Evolutionary conservation across 495 filamentous ascomycete species (phyloP).

Genomic region (Hypoxylon trugodes): DNA sequence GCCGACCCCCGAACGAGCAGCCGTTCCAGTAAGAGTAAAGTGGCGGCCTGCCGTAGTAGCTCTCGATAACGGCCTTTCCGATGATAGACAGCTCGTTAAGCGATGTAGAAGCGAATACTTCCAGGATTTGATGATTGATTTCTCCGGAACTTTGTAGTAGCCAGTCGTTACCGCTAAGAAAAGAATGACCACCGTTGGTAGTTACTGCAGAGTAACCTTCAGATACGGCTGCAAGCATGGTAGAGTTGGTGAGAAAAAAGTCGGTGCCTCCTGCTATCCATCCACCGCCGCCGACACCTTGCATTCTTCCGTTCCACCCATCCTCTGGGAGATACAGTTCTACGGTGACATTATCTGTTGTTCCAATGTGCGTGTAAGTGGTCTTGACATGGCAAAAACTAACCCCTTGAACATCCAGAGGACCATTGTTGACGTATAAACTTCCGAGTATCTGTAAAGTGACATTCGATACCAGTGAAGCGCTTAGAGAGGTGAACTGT

Average conservation of each 20-base stretch:
- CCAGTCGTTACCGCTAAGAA: constrained; percentile 45
- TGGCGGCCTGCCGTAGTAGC: constrained; percentile 47
- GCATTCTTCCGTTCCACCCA: constrained; percentile 55
- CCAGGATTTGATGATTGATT: constrained; percentile 43
- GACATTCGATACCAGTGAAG: constrained; percentile 14
- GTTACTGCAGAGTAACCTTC: constrained; percentile 52
- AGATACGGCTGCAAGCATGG: constrained; percentile 43
- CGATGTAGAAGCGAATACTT: constrained; percentile 48
- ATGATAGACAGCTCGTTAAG: constrained; percentile 44
- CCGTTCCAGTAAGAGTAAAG: constrained; percentile 55
- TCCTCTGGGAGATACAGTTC: constrained; percentile 49
- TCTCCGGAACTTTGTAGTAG: constrained; percentile 51
- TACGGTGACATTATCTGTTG: constrained; percentile 48
- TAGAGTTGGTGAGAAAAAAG: constrained; percentile 16
- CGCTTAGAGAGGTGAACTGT: constrained; percentile 22
- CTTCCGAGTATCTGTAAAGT: constrained; percentile 16
- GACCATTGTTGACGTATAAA: constrained; percentile 19
- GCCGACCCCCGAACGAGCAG: constrained; percentile 54
- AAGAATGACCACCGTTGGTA: constrained; percentile 52
- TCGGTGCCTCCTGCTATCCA: constrained; percentile 43
- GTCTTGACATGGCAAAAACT: constrained; percentile 56
- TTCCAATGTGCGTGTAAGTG: constrained; percentile 52
- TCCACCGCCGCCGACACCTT: constrained; percentile 57
- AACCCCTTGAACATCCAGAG: constrained; percentile 31
- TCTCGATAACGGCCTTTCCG: constrained; percentile 42